A percentile compares a stretch with the other conserved stretches of the same genome.
These are phyloP conservation scores for Fusarium phyllophilum DNA, from an alignment of 2,329 filamentous ascomycete species.

Conservation along the genomic window DNA sequence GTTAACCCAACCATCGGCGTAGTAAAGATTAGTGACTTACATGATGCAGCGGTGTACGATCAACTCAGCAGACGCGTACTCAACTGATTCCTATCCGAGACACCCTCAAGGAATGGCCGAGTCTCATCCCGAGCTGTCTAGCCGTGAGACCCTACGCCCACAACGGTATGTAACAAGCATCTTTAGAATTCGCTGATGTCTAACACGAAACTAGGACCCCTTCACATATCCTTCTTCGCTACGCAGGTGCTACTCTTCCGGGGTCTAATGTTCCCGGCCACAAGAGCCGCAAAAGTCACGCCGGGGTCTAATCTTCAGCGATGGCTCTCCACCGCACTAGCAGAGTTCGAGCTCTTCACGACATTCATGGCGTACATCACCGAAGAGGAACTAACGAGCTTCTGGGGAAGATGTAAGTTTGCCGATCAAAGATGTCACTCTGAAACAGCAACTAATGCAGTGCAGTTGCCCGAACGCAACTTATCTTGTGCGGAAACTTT, in stretches of 20 bases:
- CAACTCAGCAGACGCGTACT: conserved; percentile 22
- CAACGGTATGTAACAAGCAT: conserved; percentile 30
- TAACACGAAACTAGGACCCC: conserved; percentile 44
- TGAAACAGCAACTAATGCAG: background rate
- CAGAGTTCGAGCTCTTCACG: conserved; percentile 52
- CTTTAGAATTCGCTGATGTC: background rate
- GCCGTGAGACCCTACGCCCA: conserved; percentile 24
- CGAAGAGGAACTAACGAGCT: conserved; percentile 51
- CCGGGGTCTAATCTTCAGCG: conserved; percentile 50
- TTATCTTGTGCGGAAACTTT: conserved; percentile 60
- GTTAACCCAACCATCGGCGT: conserved; percentile 24
- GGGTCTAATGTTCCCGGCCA: conserved; percentile 58
- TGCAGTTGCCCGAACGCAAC: conserved; percentile 52
- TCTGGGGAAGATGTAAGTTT: conserved; percentile 57
- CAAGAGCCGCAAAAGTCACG: conserved; percentile 52
- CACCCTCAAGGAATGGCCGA: conserved; percentile 50
- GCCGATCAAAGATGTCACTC: background rate
- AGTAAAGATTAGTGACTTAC: background rate
- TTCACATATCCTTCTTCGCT: conserved; percentile 56
- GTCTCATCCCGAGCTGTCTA: conserved; percentile 49
- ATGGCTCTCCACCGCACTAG: conserved; percentile 49
- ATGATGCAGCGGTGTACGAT: conserved; percentile 17
- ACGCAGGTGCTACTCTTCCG: conserved; percentile 55
- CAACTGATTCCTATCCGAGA: conserved; percentile 44
- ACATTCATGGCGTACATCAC: conserved; percentile 51